Base-by-base conservation (phyloP, 2,329 filamentous ascomycete genomes). In the Seiridium unicorne region DNA sequence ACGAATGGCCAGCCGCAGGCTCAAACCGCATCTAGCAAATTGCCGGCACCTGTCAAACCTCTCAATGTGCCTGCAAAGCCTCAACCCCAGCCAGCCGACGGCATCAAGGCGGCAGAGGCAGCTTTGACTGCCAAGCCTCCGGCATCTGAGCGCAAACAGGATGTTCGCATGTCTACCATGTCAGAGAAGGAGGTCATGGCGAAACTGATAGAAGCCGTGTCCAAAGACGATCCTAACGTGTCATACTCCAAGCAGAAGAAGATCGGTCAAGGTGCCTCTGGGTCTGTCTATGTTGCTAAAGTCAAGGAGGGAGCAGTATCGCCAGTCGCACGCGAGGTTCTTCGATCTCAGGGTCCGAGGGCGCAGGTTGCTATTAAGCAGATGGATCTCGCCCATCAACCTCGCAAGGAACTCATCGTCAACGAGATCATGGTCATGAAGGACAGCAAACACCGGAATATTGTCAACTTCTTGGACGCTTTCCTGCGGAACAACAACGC, bases 381-480 rank as follows among this genome's bases (percentile, higher is more conserved):
- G 79, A 99, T 99, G 95, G 95, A 99, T 78, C 85, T 99, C 59
- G 92, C 94, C 55, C 95, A 96, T 72, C 95, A 99, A 76, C 95
- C 95, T 53, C 86, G 95, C 61, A 99, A 99, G 82, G 95, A 99
- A 77, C 81, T 99, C 70, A 99, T 99, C 71, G 95, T 99, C 57
- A 99, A 99, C 75, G 95, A 99, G 73, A 99, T 99, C 72, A 96
- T 99, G 80, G 95, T 99, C 62, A 99, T 99, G 95, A 97, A 98
- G 80, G 95, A 99, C 79, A 97, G 92, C 81, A 91, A 93, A 73
- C 95, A 99, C 76, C 89, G 90, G 62, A 99, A 99, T 77, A 99
- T 99, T 80, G 95, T 99, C 77, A 99, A 99, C 78, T 99, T 97
- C 79, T 81, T 99, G 40, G 95, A 99, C 69, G 93, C 94, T 3